A percentile compares a stretch with the other conserved stretches of the same genome.
Conservation (phyloP, 257 asterid species). For the Solanum stenotomum region DNA sequence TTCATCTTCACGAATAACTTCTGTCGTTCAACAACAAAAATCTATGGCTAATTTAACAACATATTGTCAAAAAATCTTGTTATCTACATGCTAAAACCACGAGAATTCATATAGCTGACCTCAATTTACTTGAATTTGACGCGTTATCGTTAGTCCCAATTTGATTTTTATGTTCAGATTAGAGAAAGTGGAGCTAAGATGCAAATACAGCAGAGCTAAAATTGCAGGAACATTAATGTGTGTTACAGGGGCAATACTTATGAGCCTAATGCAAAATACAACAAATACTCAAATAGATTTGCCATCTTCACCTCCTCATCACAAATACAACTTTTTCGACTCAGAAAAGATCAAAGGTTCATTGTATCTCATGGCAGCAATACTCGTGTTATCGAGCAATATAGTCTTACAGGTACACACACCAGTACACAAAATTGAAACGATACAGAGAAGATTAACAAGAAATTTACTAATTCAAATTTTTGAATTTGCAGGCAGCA, state of each 20-base stretch:
- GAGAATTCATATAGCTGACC: neutral
- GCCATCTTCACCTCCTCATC: slow-evolving; percentile 7
- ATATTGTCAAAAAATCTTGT: neutral
- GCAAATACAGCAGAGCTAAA: slow-evolving; percentile 70
- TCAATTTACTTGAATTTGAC: neutral
- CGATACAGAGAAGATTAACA: neutral
- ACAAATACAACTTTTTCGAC: slow-evolving; percentile 14
- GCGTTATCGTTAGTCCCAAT: neutral
- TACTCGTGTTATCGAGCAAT: slow-evolving; percentile 56
- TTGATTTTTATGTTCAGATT: slow-evolving; percentile 29
- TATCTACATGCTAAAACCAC: neutral
- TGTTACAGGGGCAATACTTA: slow-evolving; percentile 60
- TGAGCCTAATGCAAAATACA: slow-evolving; percentile 69
- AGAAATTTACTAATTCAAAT: neutral
- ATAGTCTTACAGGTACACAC: slow-evolving; percentile 59
- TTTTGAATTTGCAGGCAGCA: slow-evolving; percentile 48
- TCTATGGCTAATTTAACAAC: neutral
- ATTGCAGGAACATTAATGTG: slow-evolving; percentile 71
- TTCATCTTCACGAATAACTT: neutral
- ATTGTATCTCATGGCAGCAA: slow-evolving; percentile 63
- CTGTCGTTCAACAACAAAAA: neutral
- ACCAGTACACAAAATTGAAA: neutral
- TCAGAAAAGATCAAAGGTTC: slow-evolving; percentile 42
- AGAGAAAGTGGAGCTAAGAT: slow-evolving; percentile 57
- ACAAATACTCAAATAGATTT: neutral